Evolutionary conservation across 768 basidiomycete species (phyloP), one percentile per base, ranked within the genome.

Genomic region (Gelatoporia subvermispora): DNA sequence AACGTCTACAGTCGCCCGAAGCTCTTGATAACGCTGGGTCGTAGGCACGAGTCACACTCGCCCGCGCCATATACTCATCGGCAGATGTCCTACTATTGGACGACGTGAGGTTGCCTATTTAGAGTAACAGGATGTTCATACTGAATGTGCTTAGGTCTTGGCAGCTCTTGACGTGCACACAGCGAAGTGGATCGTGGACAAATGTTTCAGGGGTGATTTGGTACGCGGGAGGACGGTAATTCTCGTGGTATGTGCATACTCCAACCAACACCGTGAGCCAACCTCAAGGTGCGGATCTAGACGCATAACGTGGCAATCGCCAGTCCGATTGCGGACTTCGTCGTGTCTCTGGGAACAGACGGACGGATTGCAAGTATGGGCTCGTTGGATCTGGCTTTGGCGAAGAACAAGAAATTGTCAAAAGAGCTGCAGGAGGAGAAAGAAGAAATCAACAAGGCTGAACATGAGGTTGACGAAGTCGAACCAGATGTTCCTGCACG

Each of bases 51-150:
- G 35, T 9, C 9, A 35, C n/a, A n/a, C n/a, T n/a, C n/a, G 35
- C n/a, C 9, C 35, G 9, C n/a, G n/a, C 35, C 9, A 8, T 4
- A 39, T 1, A 1, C 61, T 78, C 77, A 1, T 62, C 63, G 8
- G 81, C 87, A 0, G 63, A 77, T 15, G 78, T 83, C 22, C 58
- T 92, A 11, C 63, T 92, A 10, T 65, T 90, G 37, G 88, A 92
- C 56, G 88, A 90, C 56, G 78, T 88, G 34, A 50, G 60, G 18
- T 9, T 28, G 8, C 17, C 2, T 41, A 25, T 10, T 42, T 39
- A 15, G 35, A 71, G 47, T 52, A 73, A 21, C 67, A 76, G 24
- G 74, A 72, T 10, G 74, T 74, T 1, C 64, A 77, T 2, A 76
- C 77, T 36, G 73, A 75, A 11, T 70, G 77, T 46, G 78, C 77